Percentiles rank a stretch among this genome's conserved stretches.
Evolutionary conservation across 108 stramenopile genomes (phyloP).

Genomic region (Fistulifera pelliculosa): DNA sequence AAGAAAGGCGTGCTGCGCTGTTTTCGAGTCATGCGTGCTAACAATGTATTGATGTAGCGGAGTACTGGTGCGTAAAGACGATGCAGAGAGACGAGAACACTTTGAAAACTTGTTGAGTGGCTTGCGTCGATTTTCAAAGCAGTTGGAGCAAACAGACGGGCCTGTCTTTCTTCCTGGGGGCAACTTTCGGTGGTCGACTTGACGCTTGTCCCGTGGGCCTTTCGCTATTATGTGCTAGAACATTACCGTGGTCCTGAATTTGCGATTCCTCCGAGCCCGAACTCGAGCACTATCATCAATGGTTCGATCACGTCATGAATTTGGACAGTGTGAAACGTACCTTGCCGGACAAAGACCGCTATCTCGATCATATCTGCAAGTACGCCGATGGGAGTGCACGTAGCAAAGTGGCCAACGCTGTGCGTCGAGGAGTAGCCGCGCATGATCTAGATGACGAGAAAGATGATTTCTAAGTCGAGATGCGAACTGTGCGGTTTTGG

Average conservation of each 20-base stretch:
- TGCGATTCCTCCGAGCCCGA: constrained; percentile 38
- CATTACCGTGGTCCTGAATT: constrained; percentile 69
- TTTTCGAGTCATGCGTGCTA: neutral
- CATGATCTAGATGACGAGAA: constrained; percentile 82
- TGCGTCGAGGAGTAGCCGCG: constrained; percentile 71
- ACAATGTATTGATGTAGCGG: constrained; percentile 17
- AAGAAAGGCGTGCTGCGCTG: no score
- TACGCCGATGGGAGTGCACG: constrained; percentile 76
- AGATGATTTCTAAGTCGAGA: constrained; percentile 38
- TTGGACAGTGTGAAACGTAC: constrained; percentile 58
- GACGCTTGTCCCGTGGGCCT: constrained; percentile 71
- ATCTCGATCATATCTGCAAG: constrained; percentile 77
- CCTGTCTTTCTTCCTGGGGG: constrained; percentile 43
- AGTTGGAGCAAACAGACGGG: constrained; percentile 45
- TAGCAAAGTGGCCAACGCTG: constrained; percentile 80
- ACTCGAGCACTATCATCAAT: constrained; percentile 51
- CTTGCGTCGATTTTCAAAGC: constrained; percentile 44
- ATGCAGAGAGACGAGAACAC: constrained; percentile 47
- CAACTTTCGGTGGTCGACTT: constrained; percentile 59
- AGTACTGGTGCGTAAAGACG: constrained; percentile 61
- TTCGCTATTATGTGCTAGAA: constrained; percentile 73
- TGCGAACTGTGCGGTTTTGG: no score
- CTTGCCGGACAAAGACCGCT: constrained; percentile 72
- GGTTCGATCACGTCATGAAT: constrained; percentile 70
- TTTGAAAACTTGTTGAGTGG: constrained; percentile 56